A percentile compares a stretch with the other conserved stretches of the same genome.
Conservation (phyloP, 1,139 yeast genomes). For the Pichia terricola region DNA sequence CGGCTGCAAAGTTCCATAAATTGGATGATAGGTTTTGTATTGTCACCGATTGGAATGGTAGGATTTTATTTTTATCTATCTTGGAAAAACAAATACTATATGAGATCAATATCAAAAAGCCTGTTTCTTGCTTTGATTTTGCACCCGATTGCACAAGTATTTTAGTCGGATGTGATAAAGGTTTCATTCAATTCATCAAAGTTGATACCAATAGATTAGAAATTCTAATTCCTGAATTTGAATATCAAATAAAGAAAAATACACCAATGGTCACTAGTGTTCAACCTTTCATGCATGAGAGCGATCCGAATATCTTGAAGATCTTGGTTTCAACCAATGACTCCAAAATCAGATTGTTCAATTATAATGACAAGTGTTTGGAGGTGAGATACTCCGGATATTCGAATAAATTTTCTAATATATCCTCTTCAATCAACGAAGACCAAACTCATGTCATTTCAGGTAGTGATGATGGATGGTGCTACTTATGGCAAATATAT, state of each 20-base stretch:
- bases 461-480: slow-evolving; percentile 64
- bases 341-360: slow-evolving; percentile 62
- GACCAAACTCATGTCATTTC: slow-evolving; percentile 42
- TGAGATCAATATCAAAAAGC: slow-evolving; percentile 29
- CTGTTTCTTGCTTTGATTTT: slow-evolving; percentile 62
- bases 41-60: slow-evolving; percentile 75
- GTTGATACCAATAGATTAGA: slow-evolving; percentile 30
- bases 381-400: slow-evolving; percentile 68
- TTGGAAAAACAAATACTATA: slow-evolving; percentile 57
- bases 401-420: slow-evolving; percentile 61
- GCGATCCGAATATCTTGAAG: too few relatives aligned
- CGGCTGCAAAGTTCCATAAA: slow-evolving; percentile 77
- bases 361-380: slow-evolving; percentile 44
- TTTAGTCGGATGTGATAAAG: slow-evolving; percentile 76
- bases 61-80: slow-evolving; percentile 76
- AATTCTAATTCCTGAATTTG: slow-evolving; percentile 24
- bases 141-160: slow-evolving; percentile 61
- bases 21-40: slow-evolving; percentile 80
- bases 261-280: slow-evolving; percentile 49
- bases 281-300: not conserved
- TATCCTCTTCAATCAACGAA: slow-evolving; percentile 56
- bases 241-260: slow-evolving; percentile 41
- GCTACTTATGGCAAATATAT: slow-evolving; percentile 52
- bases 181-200: slow-evolving; percentile 55
- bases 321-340: slow-evolving; percentile 67